Evolutionary conservation across 2,329 filamentous ascomycete genomes (phyloP).

Genomic region (Aspergillus chevalieri): DNA sequence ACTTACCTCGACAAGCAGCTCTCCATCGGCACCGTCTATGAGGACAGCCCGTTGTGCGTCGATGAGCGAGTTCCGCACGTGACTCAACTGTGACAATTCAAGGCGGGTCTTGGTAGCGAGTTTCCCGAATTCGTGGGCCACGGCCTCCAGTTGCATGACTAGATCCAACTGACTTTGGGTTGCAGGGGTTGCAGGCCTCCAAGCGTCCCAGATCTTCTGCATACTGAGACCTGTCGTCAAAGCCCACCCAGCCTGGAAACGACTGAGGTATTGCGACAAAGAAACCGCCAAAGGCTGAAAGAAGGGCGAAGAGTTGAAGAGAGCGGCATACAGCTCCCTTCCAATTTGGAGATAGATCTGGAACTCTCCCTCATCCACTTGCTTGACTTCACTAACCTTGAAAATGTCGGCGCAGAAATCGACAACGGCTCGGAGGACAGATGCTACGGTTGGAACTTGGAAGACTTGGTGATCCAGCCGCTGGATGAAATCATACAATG

Average conservation of each 20-base stretch:
- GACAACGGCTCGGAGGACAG: slow-evolving; percentile 28
- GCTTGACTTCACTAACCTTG: slow-evolving; percentile 31
- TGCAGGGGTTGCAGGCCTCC: slow-evolving; percentile 56
- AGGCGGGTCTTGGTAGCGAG: slow-evolving; percentile 32
- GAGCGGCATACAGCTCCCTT: slow-evolving; percentile 27
- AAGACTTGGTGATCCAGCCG: slow-evolving; percentile 21
- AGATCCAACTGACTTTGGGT: slow-evolving; percentile 27
- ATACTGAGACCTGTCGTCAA: slow-evolving; percentile 71
- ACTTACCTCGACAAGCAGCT: slow-evolving; percentile 27
- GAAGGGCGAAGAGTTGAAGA: slow-evolving; percentile 19
- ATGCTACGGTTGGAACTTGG: slow-evolving; percentile 17
- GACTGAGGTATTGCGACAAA: slow-evolving; percentile 35
- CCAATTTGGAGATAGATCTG: slow-evolving; percentile 48
- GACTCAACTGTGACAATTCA: slow-evolving; percentile 29
- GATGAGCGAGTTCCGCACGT: slow-evolving; percentile 33
- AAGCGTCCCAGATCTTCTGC: slow-evolving; percentile 68
- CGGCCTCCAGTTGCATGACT: slow-evolving; percentile 30
- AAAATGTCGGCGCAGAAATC: slow-evolving; percentile 47
- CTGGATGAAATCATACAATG: slow-evolving; percentile 30
- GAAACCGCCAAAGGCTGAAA: slow-evolving; percentile 22
- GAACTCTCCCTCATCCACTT: slow-evolving; percentile 49
- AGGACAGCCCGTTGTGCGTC: slow-evolving; percentile 34
- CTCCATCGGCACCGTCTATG: slow-evolving; percentile 30
- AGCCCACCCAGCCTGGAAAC: slow-evolving; percentile 65
- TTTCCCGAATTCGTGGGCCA: slow-evolving; percentile 32